These are phyloP conservation scores for Globisporangium spiculum DNA, from an alignment of 352 stramenopile species.

Conservation along the genomic window DNA sequence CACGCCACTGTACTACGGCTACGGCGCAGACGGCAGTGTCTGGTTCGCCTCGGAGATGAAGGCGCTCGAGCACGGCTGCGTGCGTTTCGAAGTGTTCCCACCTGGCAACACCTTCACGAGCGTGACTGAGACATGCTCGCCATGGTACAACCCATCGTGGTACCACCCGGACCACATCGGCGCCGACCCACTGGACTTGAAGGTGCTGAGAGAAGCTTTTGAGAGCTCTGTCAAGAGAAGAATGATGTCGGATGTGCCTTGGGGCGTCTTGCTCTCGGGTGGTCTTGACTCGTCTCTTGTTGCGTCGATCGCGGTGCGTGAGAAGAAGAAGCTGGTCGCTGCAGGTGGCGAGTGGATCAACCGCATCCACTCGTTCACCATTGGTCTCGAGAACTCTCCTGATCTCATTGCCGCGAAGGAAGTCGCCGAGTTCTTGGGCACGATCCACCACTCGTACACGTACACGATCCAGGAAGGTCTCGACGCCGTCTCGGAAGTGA, in stretches of 20 bases:
- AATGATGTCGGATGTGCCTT: conserved; percentile 99
- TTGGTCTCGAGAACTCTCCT: conserved; percentile 95
- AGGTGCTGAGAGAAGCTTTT: conserved; percentile 88
- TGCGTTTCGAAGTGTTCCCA: conserved; percentile 88
- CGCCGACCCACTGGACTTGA: conserved; percentile 60
- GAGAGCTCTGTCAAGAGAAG: conserved; percentile 93
- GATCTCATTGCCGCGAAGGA: conserved; percentile 96
- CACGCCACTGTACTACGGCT: conserved; percentile 98
- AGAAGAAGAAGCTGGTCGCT: conserved; percentile 86
- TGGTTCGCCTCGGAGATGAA: conserved; percentile 99
- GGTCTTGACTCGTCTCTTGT: conserved; percentile 98
- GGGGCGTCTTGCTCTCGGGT: conserved; percentile 97
- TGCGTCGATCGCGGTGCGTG: conserved; percentile 93
- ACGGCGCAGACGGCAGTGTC: conserved; percentile 94
- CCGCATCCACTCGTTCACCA: conserved; percentile 98
- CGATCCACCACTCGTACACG: conserved; percentile 98
- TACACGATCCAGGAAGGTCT: conserved; percentile 99
- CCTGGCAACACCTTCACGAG: conserved; percentile 88
- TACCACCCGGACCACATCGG: conserved; percentile 74
- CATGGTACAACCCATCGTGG: conserved; percentile 96
- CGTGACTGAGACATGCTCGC: conserved; percentile 87
- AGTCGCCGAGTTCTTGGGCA: conserved; percentile 96
- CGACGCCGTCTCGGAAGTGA: conserved; percentile 97
- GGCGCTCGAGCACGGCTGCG: conserved; percentile 86
- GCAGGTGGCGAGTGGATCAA: conserved; percentile 84